These are phyloP conservation scores for Selaginella moellendorffii DNA, from an alignment of 75 land plant genomes.

Conservation along the genomic window DNA sequence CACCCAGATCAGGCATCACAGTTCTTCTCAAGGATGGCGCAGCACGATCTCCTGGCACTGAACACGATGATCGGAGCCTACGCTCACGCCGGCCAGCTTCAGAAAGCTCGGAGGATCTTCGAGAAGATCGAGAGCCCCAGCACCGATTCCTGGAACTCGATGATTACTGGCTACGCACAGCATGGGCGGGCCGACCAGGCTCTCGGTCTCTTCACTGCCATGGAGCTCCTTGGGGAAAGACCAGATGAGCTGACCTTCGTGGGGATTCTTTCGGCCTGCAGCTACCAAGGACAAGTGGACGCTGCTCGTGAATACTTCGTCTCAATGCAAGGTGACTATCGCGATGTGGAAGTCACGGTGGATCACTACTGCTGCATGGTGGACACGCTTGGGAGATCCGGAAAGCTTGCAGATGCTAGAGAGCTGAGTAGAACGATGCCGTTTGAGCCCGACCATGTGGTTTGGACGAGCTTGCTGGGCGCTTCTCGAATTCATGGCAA, in stretches of 20 bases:
- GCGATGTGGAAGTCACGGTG: constrained; percentile 18
- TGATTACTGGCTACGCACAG: constrained; percentile 47
- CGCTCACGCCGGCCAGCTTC: background rate
- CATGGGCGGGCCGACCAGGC: constrained; percentile 28
- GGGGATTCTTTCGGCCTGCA: constrained; percentile 36
- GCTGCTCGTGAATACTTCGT: constrained; percentile 31
- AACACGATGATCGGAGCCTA: background rate
- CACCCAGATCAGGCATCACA: no score
- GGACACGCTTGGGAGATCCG: constrained; percentile 47
- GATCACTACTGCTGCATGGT: constrained; percentile 51
- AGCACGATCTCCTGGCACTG: background rate
- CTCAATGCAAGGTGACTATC: constrained; percentile 15
- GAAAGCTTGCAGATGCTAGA: constrained; percentile 33
- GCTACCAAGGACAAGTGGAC: constrained; percentile 45
- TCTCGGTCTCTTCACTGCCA: constrained; percentile 27
- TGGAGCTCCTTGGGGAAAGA: constrained; percentile 19
- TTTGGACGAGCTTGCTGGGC: no score
- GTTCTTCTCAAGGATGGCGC: no score
- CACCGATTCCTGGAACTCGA: constrained; percentile 35
- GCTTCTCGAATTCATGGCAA: no score
- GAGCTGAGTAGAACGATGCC: constrained; percentile 29
- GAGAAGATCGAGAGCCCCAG: constrained; percentile 21
- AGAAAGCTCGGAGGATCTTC: no score
- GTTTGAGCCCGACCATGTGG: no score
- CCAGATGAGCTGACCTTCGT: constrained; percentile 37